A percentile compares a stretch with the other conserved stretches of the same genome.
Conservation (phyloP, 176 grass and related monocot species). For the Carex parvula region DNA sequence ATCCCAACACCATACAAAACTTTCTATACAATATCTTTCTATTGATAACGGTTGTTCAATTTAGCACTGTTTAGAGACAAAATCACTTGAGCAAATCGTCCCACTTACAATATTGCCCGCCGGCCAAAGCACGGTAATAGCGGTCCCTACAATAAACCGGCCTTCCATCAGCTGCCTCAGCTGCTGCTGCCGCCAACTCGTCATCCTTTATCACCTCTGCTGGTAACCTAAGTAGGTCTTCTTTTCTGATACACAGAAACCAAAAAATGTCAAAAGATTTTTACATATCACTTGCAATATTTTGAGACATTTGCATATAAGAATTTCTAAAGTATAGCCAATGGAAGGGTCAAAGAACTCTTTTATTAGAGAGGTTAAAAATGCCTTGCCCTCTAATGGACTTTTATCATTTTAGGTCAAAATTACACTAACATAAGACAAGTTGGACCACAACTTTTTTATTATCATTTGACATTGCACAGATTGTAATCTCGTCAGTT, state of each 20-base stretch:
- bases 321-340: not conserved
- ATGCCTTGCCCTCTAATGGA: not conserved
- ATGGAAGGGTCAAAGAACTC: not conserved
- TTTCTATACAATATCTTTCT: not conserved
- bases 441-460: not conserved
- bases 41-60: not conserved
- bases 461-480: not conserved
- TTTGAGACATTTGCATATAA: not conserved
- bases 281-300: not conserved
- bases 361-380: not conserved
- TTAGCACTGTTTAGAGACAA: not conserved
- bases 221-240: conserved; percentile 72
- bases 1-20: conserved; percentile 6
- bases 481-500: not conserved
- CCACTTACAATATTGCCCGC: conserved; percentile 96
- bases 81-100: conserved; percentile 77
- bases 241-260: conserved; percentile 38
- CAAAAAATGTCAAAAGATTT: not conserved
- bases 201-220: conserved; percentile 81
- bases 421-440: not conserved
- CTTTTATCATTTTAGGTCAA: not conserved
- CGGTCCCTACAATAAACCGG: conserved; percentile 95
- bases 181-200: conserved; percentile 70
- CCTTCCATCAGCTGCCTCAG: conserved; percentile 72
- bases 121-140: conserved; percentile 78